Base-by-base conservation (phyloP, 305 asterid genomes). In the Withania somnifera region DNA sequence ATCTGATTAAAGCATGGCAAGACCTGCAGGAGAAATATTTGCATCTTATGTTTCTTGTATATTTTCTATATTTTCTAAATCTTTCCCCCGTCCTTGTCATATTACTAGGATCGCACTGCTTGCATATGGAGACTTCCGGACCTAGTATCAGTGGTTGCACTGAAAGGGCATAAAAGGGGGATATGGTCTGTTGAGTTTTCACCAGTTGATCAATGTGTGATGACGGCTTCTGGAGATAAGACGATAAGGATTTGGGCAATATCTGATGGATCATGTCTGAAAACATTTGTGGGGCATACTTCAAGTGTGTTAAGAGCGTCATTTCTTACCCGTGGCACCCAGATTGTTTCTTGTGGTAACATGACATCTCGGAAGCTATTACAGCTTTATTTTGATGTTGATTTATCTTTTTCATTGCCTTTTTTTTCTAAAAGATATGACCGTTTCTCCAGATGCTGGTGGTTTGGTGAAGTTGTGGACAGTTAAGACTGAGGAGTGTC, bases 181-280 rank as follows among this genome's bases (percentile, higher is more conserved):
- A 88, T 97, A 83, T 94, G 97, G 96, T 97, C 99, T 22, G 99
- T 97, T 84, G 99, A 97, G 89, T 97, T 97, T 87, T 97, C 99
- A 84, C 99, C 99, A 5, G 98, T 97, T 80, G 99, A 97, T 85
- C 97, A 91, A 84, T 94, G 98, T 83, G 97, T 97, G 81, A 88
- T 97, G 81, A 97, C 99, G 78, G 94, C 98, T 47, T 97, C 99
- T 52, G 98, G 97, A 84, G 99, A 97, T 88, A 93, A 92, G 87
- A 94, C 98, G 11, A 85, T 97, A 73, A 97, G 91, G 86, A 91
- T 97, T 86, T 97, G 99, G 99, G 91, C 98, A 53, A 92, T 94
- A 83, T 89, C 97, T 64, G 96, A 93, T 87, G 99, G 99, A 79
- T 87, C 97, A 0, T 97, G 99, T 86, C 87, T 97, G 83, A 94